Evolutionary conservation across 306 rosid genomes (phyloP).

Genomic region (Rosa lucieae): DNA sequence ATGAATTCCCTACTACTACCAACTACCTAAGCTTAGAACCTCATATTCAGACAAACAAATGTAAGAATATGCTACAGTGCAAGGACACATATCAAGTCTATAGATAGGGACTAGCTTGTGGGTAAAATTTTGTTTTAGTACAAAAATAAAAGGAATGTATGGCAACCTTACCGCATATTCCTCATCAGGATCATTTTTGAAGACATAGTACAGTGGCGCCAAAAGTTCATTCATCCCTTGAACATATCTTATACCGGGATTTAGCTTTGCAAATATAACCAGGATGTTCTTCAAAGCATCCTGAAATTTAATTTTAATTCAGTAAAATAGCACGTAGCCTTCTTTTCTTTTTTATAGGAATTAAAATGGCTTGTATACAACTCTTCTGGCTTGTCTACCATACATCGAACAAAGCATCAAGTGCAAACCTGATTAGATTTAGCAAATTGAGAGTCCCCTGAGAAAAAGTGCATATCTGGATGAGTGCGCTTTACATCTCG

Average conservation of each 20-base stretch:
- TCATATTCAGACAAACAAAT: not conserved
- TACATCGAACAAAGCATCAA: slow-evolving; percentile 19
- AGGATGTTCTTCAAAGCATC: slow-evolving; percentile 79
- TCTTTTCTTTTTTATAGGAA: not conserved
- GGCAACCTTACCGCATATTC: slow-evolving; percentile 71
- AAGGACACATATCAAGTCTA: slow-evolving; percentile 1
- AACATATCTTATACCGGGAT: slow-evolving; percentile 98
- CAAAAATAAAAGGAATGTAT: slow-evolving; percentile 1
- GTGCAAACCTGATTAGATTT: slow-evolving; percentile 76
- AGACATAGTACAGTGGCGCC: slow-evolving; percentile 91
- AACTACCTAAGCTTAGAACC: not conserved
- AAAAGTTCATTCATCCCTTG: slow-evolving; percentile 98
- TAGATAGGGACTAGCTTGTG: not conserved
- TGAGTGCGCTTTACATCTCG: slow-evolving; percentile 98
- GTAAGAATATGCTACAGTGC: not conserved
- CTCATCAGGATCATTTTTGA: slow-evolving; percentile 86
- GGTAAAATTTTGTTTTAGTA: not conserved
- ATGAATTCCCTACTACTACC: not conserved
- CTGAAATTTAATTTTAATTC: slow-evolving; percentile 51
- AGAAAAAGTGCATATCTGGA: slow-evolving; percentile 97
- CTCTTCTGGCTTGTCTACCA: slow-evolving; percentile 7
- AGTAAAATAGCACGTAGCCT: slow-evolving; percentile 11
- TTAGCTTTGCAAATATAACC: slow-evolving; percentile 88
- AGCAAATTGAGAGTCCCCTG: slow-evolving; percentile 82
- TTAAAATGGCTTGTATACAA: slow-evolving; percentile 13